Evolutionary conservation across 2,329 filamentous ascomycete genomes (phyloP).

Genomic region (Pestalotiopsis sp.): DNA sequence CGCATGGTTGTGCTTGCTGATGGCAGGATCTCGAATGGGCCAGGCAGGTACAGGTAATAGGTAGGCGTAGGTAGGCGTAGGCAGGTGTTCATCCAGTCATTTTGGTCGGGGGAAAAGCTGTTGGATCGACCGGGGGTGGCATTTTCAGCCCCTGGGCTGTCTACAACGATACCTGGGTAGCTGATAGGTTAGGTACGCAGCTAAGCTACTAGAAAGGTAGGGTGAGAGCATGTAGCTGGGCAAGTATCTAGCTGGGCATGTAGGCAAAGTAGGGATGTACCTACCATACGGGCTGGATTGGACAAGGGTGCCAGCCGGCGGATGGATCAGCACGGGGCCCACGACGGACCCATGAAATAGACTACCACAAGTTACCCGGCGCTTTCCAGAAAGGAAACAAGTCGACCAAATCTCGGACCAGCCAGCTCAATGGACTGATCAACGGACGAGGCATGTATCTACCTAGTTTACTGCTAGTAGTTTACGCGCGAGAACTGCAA

Average conservation of each 20-base stretch:
- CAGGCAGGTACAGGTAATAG: background rate
- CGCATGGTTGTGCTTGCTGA: background rate
- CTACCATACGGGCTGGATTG: background rate
- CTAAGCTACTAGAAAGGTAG: too few relatives aligned
- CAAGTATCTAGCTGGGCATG: background rate
- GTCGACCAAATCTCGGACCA: background rate
- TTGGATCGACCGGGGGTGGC: background rate
- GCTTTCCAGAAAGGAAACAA: background rate
- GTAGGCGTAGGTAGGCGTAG: background rate
- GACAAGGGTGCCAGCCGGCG: background rate
- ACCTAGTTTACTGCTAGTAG: background rate
- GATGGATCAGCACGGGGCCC: conserved; percentile 4
- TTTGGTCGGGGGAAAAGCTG: background rate
- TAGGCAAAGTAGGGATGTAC: background rate
- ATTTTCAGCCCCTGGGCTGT: conserved; percentile 4
- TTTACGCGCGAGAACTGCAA: background rate
- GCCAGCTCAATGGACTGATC: background rate
- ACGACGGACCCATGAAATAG: conserved; percentile 13
- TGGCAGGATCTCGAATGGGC: background rate
- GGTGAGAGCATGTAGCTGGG: background rate
- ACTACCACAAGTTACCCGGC: background rate
- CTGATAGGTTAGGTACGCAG: background rate
- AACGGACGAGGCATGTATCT: background rate
- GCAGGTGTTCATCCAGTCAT: background rate
- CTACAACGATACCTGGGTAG: background rate